phyloP scores from a whole-genome alignment of 495 filamentous ascomycete genomes.

The Cudoniella acicularis region DNA sequence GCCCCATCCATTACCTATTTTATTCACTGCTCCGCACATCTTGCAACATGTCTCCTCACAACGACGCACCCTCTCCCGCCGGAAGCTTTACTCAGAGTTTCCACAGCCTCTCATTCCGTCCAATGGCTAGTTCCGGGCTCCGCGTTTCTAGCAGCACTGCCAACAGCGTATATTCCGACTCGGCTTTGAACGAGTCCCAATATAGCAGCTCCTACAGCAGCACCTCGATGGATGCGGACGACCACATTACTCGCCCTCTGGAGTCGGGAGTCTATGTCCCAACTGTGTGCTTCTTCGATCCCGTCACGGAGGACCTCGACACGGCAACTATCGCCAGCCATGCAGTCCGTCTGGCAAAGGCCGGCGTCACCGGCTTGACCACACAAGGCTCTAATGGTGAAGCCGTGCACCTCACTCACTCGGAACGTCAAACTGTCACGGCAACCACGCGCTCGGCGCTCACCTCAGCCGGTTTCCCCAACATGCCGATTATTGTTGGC shows the following conservation, averaged over 20 bases:
- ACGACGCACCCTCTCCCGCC: conserved; percentile 45
- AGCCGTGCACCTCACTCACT: conserved; percentile 71
- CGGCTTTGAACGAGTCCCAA: conserved; percentile 38
- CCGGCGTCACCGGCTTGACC: conserved; percentile 75
- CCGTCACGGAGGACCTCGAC: conserved; percentile 72
- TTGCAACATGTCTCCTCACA: conserved; percentile 46
- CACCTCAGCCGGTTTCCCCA: conserved; percentile 56
- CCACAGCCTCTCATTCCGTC: conserved; percentile 39
- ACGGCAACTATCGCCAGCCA: conserved; percentile 64
- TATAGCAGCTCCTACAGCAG: conserved; percentile 38
- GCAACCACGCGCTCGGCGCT: conserved; percentile 71
- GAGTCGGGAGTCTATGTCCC: conserved; percentile 81
- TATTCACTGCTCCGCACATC: background rate
- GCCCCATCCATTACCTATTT: background rate
- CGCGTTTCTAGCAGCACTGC: conserved; percentile 32
- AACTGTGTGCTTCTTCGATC: conserved; percentile 84
- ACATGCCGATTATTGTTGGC: conserved; percentile 78
- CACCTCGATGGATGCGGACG: conserved; percentile 34
- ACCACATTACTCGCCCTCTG: conserved; percentile 47
- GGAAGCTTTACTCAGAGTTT: conserved; percentile 41
- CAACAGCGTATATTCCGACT: conserved; percentile 33
- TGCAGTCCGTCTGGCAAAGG: conserved; percentile 75
- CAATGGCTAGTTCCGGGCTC: conserved; percentile 25
- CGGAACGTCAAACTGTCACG: conserved; percentile 68
- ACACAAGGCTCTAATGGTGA: conserved; percentile 92